Percentiles rank a stretch among this genome's conserved stretches.
These are phyloP conservation scores for Penicilliopsis zonata DNA, from an alignment of 495 filamentous ascomycete species.

Conservation along the genomic window DNA sequence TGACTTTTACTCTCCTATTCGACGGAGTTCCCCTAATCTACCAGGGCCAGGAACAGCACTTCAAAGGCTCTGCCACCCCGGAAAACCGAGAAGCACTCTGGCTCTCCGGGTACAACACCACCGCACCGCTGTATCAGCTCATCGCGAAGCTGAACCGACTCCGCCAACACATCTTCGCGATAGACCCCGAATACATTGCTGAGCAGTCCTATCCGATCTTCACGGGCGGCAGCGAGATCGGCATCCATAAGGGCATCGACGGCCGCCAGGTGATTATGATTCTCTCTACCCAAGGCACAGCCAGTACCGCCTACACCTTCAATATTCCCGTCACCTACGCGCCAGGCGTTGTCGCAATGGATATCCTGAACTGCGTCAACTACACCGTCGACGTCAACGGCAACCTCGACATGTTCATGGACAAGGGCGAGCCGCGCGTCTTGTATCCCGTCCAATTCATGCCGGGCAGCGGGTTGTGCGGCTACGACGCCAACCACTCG, in stretches of 20 bases:
- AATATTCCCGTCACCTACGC: slow-evolving; percentile 29
- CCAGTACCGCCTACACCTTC: slow-evolving; percentile 29
- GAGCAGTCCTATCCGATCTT: slow-evolving; percentile 40
- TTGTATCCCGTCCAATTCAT: slow-evolving; percentile 21
- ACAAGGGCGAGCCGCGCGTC: slow-evolving; percentile 38
- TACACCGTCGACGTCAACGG: slow-evolving; percentile 33
- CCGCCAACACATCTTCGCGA: slow-evolving; percentile 39
- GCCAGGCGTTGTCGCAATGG: slow-evolving; percentile 22
- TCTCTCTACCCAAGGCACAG: slow-evolving; percentile 42
- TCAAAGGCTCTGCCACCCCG: slow-evolving; percentile 44
- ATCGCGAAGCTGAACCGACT: slow-evolving; percentile 47
- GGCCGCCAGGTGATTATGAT: slow-evolving; percentile 45
- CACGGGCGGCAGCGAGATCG: slow-evolving; percentile 43
- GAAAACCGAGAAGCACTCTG: slow-evolving; percentile 66
- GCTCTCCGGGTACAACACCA: slow-evolving; percentile 50
- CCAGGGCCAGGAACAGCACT: slow-evolving; percentile 64
- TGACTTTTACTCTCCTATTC: slow-evolving; percentile 59
- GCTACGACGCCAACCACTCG: slow-evolving; percentile 8
- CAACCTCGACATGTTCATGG: slow-evolving; percentile 30
- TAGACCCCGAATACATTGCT: slow-evolving; percentile 34
- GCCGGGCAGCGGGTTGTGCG: slow-evolving; percentile 25
- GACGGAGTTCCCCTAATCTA: slow-evolving; percentile 57
- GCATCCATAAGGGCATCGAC: slow-evolving; percentile 48
- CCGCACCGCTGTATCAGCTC: slow-evolving; percentile 45
- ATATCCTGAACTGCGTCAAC: slow-evolving; percentile 36